phyloP scores from a whole-genome alignment of 2,329 filamentous ascomycete species.

The Tolypocladium amazonense region DNA sequence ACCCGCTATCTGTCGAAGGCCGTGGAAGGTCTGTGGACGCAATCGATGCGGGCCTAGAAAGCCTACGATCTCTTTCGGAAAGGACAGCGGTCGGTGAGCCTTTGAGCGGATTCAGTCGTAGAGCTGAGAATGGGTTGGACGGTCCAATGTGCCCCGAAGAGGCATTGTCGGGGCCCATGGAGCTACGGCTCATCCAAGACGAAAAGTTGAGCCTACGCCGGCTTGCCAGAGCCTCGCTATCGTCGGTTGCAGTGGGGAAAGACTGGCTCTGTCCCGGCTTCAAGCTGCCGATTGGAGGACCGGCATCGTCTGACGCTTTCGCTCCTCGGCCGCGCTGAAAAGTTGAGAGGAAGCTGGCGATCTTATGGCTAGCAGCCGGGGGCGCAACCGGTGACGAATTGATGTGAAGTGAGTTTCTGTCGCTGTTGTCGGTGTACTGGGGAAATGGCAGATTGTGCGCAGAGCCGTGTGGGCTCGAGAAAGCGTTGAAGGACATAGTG shows the following conservation, averaged over 20 bases:
- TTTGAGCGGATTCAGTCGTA: slow-evolving; percentile 35
- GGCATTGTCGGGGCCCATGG: slow-evolving; percentile 30
- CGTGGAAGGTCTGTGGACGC: slow-evolving; percentile 61
- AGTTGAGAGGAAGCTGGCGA: slow-evolving; percentile 46
- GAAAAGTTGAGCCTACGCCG: slow-evolving; percentile 49
- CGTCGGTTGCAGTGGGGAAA: slow-evolving; percentile 53
- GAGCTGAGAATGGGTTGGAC: slow-evolving; percentile 27
- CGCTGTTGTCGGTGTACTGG: slow-evolving; percentile 34
- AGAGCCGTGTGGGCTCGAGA: slow-evolving; percentile 53
- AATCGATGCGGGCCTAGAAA: slow-evolving; percentile 58
- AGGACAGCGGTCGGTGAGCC: slow-evolving; percentile 37
- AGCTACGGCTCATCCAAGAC: slow-evolving; percentile 48
- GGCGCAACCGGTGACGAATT: slow-evolving; percentile 28
- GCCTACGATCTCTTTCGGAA: slow-evolving; percentile 44
- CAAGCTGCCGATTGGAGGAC: slow-evolving; percentile 56
- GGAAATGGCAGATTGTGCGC: slow-evolving; percentile 47
- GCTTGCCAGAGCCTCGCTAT: slow-evolving; percentile 38
- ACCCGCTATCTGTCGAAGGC: slow-evolving; percentile 68
- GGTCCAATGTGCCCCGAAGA: slow-evolving; percentile 16
- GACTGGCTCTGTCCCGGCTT: slow-evolving; percentile 69
- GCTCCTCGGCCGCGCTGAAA: slow-evolving; percentile 50
- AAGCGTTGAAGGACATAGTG: slow-evolving; percentile 41
- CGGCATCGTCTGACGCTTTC: slow-evolving; percentile 41
- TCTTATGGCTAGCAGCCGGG: slow-evolving; percentile 19
- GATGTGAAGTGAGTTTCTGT: slow-evolving; percentile 28